These are phyloP conservation scores for Mycena rosella DNA, from an alignment of 768 basidiomycete genomes.

Conservation along the genomic window DNA sequence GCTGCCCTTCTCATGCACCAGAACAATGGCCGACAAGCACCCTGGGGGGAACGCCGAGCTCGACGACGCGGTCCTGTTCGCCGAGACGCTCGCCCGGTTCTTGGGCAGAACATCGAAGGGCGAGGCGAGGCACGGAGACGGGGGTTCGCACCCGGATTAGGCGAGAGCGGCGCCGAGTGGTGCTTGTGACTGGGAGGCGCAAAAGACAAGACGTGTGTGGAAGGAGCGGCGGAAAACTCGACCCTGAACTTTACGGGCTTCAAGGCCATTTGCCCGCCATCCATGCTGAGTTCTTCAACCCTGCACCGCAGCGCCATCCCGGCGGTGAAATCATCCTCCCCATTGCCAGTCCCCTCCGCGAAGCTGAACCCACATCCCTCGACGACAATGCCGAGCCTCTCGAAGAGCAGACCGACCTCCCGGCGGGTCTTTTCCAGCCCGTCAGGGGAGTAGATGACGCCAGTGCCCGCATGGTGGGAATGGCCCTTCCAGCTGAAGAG, in stretches of 20 bases:
- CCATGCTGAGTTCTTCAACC: constrained; percentile 62
- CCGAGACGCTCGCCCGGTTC: constrained; percentile 42
- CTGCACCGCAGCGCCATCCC: constrained; percentile 56
- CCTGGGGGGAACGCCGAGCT: constrained; percentile 51
- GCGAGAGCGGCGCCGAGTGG: constrained; percentile 38
- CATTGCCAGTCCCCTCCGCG: constrained; percentile 40
- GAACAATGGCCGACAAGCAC: constrained; percentile 71
- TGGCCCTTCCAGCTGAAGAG: constrained; percentile 90
- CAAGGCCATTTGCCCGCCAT: constrained; percentile 60
- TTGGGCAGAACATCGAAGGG: constrained; percentile 43
- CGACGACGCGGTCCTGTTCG: constrained; percentile 39
- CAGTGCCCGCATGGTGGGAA: constrained; percentile 45
- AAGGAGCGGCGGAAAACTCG: constrained; percentile 65
- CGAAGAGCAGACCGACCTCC: constrained; percentile 73
- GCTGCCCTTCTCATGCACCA: constrained; percentile 93
- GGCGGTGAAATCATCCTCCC: constrained; percentile 29
- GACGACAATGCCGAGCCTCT: constrained; percentile 72
- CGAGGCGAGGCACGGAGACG: constrained; percentile 34
- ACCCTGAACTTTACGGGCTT: constrained; percentile 89
- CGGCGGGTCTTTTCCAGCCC: constrained; percentile 71
- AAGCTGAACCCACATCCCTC: constrained; percentile 46
- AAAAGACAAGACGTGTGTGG: constrained; percentile 16
- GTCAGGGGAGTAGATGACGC: constrained; percentile 67
- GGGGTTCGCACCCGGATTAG: constrained; percentile 34
- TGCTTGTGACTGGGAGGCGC: constrained; percentile 42